Evolutionary conservation across 208 protist genomes (phyloP), one percentile per base, ranked within the genome.

Genomic region (Acanthamoeba culbertsoni): DNA sequence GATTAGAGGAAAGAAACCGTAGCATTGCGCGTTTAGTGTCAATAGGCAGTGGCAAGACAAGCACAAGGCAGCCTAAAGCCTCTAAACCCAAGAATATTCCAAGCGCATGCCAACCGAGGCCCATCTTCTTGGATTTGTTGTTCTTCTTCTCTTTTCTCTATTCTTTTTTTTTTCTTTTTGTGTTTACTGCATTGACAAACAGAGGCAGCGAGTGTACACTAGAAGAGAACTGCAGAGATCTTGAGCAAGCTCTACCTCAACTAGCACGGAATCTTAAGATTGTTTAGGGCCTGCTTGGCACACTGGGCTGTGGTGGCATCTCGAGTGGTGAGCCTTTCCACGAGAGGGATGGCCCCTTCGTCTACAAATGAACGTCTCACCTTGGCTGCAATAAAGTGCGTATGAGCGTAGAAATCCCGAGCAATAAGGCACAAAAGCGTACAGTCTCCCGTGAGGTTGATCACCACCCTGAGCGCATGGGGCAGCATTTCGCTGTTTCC

Each of bases 251-350:
- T n/a, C n/a, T n/a, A n/a, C n/a, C n/a, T n/a, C n/a, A 86, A 31
- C 42, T 86, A 91, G 57, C 84, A 91, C 28, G 84, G 84, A 68
- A 91, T 91, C 84, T 68, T 91, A 51, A 91, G 84, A 37, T 91
- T 91, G 84, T 91, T 91, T 4, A 91, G 84, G 1, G 84, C 84
- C 35, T 91, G 84, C 40, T 68, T 91, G 84, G 48, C 84, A 8
- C 84, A 91, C 35, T 68, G 45, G 48, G 45, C 1, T 1, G 14
- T 68, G 23, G 33, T 71, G 10, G 84, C 48, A 77, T 91, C 84
- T 51, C 71, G 40, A 33, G 43, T 43, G 84, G 45, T 16, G 33
- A 71, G 3, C 31, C 51, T 14, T 51, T 91, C 51, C 0, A 68
- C 51, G 26, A 68, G 18, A 3, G 51, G 35, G 42, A 91, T 91